These are phyloP conservation scores for Blastobotrys parvus DNA, from an alignment of 805 yeast species.

Conservation along the genomic window DNA sequence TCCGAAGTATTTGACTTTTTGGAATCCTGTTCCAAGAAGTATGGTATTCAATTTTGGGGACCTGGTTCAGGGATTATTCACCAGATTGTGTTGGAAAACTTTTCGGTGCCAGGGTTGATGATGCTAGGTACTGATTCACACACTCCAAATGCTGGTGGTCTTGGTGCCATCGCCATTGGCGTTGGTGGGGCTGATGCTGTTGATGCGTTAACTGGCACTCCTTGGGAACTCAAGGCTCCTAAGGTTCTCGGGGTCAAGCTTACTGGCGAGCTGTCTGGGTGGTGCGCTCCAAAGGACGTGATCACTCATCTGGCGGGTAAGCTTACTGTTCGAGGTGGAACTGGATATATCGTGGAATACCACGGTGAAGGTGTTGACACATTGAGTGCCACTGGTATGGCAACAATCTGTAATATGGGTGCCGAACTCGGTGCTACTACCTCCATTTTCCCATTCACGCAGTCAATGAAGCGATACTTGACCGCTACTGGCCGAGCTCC, in stretches of 20 bases:
- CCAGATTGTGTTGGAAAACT: conserved; percentile 95
- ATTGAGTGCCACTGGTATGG: conserved; percentile 97
- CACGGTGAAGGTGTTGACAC: conserved; percentile 89
- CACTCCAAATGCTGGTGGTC: conserved; percentile 98
- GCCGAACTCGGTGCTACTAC: conserved; percentile 99
- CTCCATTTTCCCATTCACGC: conserved; percentile 90
- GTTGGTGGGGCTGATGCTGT: conserved; percentile 99
- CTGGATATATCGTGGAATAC: conserved; percentile 93
- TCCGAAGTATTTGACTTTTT: conserved; percentile 94
- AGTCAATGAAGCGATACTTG: conserved; percentile 70
- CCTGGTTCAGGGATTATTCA: conserved; percentile 99
- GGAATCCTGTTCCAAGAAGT: conserved; percentile 85
- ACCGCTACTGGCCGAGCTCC: conserved; percentile 76
- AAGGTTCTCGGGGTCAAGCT: conserved; percentile 88
- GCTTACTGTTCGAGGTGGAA: conserved; percentile 95
- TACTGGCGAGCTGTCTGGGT: conserved; percentile 81
- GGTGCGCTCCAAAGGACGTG: conserved; percentile 97
- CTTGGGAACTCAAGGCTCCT: conserved; percentile 99
- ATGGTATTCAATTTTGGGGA: conserved; percentile 98
- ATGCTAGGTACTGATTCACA: conserved; percentile 98
- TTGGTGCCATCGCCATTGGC: conserved; percentile 98
- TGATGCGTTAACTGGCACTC: conserved; percentile 92
- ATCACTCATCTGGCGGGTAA: conserved; percentile 88
- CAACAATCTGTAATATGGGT: conserved; percentile 99
- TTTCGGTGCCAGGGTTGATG: conserved; percentile 93